Base-by-base conservation (phyloP, 1,284 basidiomycete genomes). In the Ceratobasidium sp. region DNA sequence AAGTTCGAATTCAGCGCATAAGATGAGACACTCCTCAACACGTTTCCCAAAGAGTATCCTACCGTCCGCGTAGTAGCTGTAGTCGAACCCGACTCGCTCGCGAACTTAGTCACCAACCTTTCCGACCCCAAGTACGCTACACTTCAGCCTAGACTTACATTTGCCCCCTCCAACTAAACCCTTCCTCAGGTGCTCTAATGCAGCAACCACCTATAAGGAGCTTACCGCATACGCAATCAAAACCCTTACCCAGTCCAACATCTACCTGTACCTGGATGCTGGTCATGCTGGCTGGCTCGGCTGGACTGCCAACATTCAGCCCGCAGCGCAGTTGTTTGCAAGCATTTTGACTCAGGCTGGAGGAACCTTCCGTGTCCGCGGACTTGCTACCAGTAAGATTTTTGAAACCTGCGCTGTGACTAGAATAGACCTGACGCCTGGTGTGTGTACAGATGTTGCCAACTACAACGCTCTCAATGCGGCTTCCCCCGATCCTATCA, bases 251-350 rank as follows among this genome's bases (percentile, higher is more conserved):
- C 77, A 83, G 49, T 84, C 86, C 66, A 86, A 75, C 63, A 38
- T 76, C 54, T 75, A 75, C 64, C 69, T 76, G 14, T 76, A 76
- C 64, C 57, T 76, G 52, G 76, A 89, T 78, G 88, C 88, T 77
- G 88, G 88, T 47, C 87, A 89, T 76, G 87, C 87, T 61, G 88
- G 87, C 55, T 90, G 88, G 88, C 84, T 89, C 75, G 88, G 88
- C 57, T 89, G 88, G 88, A 81, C 87, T 74, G 87, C 87, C 58
- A 90, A 89, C 82, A 80, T 89, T 28, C 47, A 49, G 47, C 88
- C 88, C 64, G 87, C 87, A 64, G 88, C 87, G 43, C 81, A 84
- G 75, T 81, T 89, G 72, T 89, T 88, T 79, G 78, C 82, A 47
- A 77, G 83, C 74, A 80, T 89, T 57, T 88, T 83, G 81, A 81